A percentile compares a stretch with the other conserved stretches of the same genome.
Conservation (phyloP, 2,329 filamentous ascomycete species). For the Orbilia brochopaga region DNA sequence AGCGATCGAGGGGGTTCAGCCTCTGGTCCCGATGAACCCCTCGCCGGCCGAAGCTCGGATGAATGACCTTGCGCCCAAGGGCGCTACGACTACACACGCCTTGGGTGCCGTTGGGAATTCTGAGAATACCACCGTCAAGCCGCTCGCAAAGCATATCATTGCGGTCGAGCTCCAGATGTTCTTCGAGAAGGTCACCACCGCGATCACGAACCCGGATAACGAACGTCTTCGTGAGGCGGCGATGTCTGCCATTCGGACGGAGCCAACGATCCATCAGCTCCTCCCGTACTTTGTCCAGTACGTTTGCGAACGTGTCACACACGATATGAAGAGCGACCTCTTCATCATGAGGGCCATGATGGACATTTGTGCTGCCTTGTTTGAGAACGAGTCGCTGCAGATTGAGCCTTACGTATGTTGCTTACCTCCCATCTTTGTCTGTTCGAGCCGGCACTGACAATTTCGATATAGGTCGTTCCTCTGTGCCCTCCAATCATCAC, state of each 20-base stretch:
- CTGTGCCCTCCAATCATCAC: conserved; percentile 88
- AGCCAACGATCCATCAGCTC: conserved; percentile 92
- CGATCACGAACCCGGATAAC: conserved; percentile 83
- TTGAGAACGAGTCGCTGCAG: conserved; percentile 81
- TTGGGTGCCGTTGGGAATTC: conserved; percentile 78
- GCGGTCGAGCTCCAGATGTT: conserved; percentile 96
- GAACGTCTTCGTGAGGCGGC: conserved; percentile 87
- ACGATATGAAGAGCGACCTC: conserved; percentile 79
- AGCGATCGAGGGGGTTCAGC: conserved; percentile 95
- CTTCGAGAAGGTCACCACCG: conserved; percentile 91
- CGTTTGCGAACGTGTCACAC: conserved; percentile 92
- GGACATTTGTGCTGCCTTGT: conserved; percentile 81
- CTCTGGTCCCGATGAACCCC: conserved; percentile 94
- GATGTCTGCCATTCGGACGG: conserved; percentile 80
- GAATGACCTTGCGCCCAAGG: conserved; percentile 87
- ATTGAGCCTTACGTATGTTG: conserved; percentile 68
- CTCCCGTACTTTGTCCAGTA: conserved; percentile 97
- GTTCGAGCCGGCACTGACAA: conserved; percentile 51
- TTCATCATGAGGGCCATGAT: conserved; percentile 92
- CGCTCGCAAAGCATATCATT: conserved; percentile 91
- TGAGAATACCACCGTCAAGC: conserved; percentile 82
- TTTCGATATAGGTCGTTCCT: conserved; percentile 62
- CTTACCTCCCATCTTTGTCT: conserved; percentile 4
- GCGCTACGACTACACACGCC: conserved; percentile 82
- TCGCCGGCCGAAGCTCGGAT: conserved; percentile 81